Conservation (phyloP, 140 eudicot genomes). For the Cichorium intybus region DNA sequence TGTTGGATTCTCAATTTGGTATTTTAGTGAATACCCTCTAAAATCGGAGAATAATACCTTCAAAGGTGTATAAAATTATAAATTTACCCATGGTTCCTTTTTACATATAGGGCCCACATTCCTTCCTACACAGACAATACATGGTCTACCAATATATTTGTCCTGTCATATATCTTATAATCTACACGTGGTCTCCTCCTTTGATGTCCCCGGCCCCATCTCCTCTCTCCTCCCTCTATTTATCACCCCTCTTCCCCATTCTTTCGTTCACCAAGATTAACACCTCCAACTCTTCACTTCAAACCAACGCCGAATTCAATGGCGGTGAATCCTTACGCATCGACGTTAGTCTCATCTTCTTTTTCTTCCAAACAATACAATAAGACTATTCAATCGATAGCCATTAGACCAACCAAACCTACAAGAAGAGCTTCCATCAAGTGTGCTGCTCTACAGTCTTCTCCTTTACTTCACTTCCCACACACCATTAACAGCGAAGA, state of each 20-base stretch:
- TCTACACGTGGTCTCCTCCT: constrained; percentile 60
- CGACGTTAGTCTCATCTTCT: constrained; percentile 26
- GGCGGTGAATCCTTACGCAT: constrained; percentile 33
- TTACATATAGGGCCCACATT: constrained; percentile 8
- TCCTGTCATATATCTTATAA: constrained; percentile 28
- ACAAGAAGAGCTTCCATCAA: constrained; percentile 18
- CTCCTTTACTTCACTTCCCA: constrained; percentile 42
- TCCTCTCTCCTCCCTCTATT: neutral
- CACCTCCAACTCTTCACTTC: neutral
- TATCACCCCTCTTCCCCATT: constrained; percentile 23
- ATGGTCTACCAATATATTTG: constrained; percentile 27
- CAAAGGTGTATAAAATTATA: neutral
- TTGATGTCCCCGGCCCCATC: constrained; percentile 32
- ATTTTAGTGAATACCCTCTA: no score
- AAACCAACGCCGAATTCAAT: constrained; percentile 9
- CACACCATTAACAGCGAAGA: neutral
- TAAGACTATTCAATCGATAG: neutral
- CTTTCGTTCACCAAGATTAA: neutral
- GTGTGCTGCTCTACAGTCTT: constrained; percentile 42
- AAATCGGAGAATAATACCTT: no score
- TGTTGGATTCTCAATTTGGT: no score
- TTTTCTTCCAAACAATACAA: constrained; percentile 15
- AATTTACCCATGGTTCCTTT: neutral
- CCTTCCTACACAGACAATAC: constrained; percentile 13
- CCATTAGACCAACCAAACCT: constrained; percentile 12